A percentile compares a stretch with the other conserved stretches of the same genome.
Evolutionary conservation across 352 stramenopile genomes (phyloP).

Genomic region (Globisporangium emineosum): DNA sequence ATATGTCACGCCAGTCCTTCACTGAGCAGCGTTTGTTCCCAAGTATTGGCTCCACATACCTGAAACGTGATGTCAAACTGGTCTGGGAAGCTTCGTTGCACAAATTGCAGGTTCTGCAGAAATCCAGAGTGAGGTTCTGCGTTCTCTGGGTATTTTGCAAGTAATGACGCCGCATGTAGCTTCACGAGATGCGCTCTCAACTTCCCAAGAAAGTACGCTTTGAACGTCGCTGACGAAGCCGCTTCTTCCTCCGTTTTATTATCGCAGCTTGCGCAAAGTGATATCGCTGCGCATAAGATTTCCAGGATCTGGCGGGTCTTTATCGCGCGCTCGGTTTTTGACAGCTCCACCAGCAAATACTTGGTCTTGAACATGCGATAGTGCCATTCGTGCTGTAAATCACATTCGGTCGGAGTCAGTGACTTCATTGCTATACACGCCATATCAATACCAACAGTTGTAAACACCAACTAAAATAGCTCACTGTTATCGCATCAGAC

Average conservation of each 20-base stretch:
- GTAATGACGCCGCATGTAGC: constrained; percentile 43
- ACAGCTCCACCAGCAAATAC: constrained; percentile 43
- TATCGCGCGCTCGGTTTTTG: constrained; percentile 32
- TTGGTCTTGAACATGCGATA: constrained; percentile 53
- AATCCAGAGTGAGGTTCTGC: constrained; percentile 23
- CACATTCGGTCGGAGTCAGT: neutral
- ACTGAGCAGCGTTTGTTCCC: neutral
- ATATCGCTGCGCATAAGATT: constrained; percentile 47
- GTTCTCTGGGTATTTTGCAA: constrained; percentile 23
- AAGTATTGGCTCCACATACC: constrained; percentile 21
- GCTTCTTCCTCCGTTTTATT: neutral
- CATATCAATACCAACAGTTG: neutral
- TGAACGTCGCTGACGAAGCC: constrained; percentile 21
- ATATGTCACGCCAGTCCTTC: too few relatives aligned
- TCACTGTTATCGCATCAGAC: neutral
- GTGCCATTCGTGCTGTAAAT: constrained; percentile 38
- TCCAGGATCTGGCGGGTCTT: constrained; percentile 45
- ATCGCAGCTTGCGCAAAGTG: constrained; percentile 23
- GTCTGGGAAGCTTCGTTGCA: constrained; percentile 43
- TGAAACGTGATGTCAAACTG: constrained; percentile 48
- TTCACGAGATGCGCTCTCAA: constrained; percentile 49
- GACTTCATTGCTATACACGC: neutral
- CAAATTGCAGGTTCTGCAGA: constrained; percentile 43
- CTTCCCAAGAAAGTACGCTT: constrained; percentile 49
- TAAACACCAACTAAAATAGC: neutral